Evolutionary conservation across 2,329 filamentous ascomycete genomes (phyloP), one percentile per base, ranked within the genome.

Genomic region (Diplocarpon mali): DNA sequence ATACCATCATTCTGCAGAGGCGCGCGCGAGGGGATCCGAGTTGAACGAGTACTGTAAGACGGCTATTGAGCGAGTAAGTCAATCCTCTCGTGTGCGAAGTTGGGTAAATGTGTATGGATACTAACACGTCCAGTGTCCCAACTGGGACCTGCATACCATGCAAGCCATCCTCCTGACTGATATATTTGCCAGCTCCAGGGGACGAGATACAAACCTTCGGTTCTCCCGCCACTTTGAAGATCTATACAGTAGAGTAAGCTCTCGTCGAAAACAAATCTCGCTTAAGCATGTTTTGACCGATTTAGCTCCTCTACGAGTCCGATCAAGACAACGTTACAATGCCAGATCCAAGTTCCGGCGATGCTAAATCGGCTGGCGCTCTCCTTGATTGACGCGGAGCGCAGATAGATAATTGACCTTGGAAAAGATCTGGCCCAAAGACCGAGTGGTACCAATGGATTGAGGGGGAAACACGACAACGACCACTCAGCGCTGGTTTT

Each of bases 401-500:
- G 7, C 46, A 49, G 14, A 39, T 27, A 9, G 43, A 37, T 28
- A 14, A 35, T 9, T 48, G 40, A 24, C n/a, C 20, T 32, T 34
- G 36, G 28, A 42, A 45, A 16, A 35, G 37, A 3, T 39, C 47
- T 38, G 47, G 54, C 40, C 32, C 46, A 12, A 39, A 50, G 8
- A 48, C 27, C 15, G 45, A 54, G 37, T 78, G 75, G 75, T 63
- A 61, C 32, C 54, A 61, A 47, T 79, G 76, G 76, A 58, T 77
- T 34, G 61, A 70, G 37, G 59, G 62, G 40, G 76, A 80, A 60
- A 65, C 71, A 7, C 65, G 64, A 44, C 69, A 72, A 44, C 69
- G 76, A 35, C 65, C 79, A 24, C 62, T 76, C n/a, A 65, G 70
- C 29, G 69, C 69, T 12, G 78, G 73, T 60, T 76, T 78, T 58